These are phyloP conservation scores for Scutellaria baicalensis DNA, from an alignment of 257 asterid genomes.

Conservation along the genomic window DNA sequence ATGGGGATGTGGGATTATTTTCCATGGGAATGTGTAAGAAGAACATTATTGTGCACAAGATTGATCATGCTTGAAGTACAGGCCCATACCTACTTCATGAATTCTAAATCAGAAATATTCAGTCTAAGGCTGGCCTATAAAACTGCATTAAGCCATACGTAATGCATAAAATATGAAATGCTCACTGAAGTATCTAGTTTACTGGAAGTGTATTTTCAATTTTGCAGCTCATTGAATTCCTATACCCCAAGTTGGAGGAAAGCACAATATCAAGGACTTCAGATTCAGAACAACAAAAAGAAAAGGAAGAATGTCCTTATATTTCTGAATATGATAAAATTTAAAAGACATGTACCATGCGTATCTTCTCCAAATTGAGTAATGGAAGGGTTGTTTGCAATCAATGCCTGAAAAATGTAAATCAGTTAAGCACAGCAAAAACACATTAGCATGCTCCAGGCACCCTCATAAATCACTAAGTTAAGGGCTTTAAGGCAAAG, in stretches of 20 bases:
- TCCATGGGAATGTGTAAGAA: background rate
- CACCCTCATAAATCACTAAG: background rate
- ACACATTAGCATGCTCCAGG: background rate
- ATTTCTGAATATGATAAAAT: background rate
- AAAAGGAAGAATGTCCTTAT: background rate
- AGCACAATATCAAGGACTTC: background rate
- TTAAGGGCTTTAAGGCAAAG: slow-evolving; percentile 5
- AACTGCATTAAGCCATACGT: background rate
- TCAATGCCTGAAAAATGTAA: slow-evolving; percentile 53
- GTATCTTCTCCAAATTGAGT: slow-evolving; percentile 54
- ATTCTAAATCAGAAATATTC: background rate
- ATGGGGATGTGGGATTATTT: background rate
- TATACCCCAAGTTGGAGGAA: background rate
- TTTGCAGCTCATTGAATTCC: background rate
- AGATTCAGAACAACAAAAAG: background rate
- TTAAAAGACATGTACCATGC: background rate
- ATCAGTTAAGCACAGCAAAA: background rate
- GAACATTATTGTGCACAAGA: background rate
- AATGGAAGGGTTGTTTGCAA: slow-evolving; percentile 68
- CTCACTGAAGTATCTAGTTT: background rate
- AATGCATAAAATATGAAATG: background rate
- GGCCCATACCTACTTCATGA: background rate
- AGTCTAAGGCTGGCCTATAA: background rate
- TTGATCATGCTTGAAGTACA: background rate
- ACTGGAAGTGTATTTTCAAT: background rate